Evolutionary conservation across 345 rosid genomes (phyloP).

Genomic region (Hypericum androsaemum): DNA sequence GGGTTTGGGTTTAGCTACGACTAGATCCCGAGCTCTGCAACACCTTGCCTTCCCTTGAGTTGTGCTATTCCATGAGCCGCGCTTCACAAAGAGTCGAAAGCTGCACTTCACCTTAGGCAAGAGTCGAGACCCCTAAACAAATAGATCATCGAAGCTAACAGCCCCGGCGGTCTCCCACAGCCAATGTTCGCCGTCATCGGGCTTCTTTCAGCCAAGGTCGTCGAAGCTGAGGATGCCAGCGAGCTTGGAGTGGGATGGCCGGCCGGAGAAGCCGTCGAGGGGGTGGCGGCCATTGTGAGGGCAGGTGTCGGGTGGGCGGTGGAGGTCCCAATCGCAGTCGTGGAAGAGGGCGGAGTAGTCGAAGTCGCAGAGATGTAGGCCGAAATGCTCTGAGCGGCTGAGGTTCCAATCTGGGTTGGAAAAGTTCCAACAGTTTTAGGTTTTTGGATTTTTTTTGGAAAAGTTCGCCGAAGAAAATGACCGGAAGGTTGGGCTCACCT

Average conservation of each 20-base stretch:
- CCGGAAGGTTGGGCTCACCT: too few species aligned
- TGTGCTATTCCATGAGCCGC: too few species aligned
- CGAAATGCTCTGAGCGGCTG: too few species aligned
- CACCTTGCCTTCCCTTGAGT: too few species aligned
- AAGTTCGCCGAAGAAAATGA: too few species aligned
- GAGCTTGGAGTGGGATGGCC: constrained; percentile 50
- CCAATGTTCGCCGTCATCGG: constrained; percentile 10
- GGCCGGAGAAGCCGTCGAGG: constrained; percentile 61
- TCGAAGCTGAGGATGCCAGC: constrained; percentile 45
- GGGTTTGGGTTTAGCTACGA: too few species aligned
- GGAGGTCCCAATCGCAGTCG: constrained; percentile 80
- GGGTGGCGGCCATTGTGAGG: constrained; percentile 55
- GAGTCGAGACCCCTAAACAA: constrained; percentile 47
- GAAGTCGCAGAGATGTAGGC: constrained; percentile 77
- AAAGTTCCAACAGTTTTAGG: too few species aligned
- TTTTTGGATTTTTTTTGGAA: too few species aligned
- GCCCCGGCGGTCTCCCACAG: too few species aligned
- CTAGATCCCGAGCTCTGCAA: too few species aligned
- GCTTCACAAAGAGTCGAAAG: too few species aligned
- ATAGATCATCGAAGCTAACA: constrained; percentile 50
- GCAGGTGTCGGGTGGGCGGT: constrained; percentile 22
- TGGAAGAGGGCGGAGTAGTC: constrained; percentile 66
- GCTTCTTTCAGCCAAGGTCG: constrained; percentile 29
- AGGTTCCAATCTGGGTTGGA: too few species aligned
- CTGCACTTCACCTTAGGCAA: constrained; percentile 55